phyloP scores from a whole-genome alignment of 805 yeast species.

The Saccharomycopsis capsularis region DNA sequence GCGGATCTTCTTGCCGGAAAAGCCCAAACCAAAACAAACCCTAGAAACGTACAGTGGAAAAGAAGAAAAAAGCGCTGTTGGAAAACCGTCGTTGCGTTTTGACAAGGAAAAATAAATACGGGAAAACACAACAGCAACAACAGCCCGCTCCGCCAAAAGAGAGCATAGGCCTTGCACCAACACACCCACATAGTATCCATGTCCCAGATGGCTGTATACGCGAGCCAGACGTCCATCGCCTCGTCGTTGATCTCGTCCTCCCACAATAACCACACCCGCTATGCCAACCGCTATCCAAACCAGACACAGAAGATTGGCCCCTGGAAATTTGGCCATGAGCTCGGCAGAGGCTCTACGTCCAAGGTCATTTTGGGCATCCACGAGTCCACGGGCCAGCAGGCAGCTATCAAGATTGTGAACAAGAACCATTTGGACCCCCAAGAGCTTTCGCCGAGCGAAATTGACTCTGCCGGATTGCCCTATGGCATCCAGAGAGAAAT shows the following conservation, averaged over 20 bases:
- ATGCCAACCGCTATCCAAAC: slow-evolving; percentile 36
- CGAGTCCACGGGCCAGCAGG: slow-evolving; percentile 59
- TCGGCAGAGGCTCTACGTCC: slow-evolving; percentile 81
- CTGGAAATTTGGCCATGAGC: slow-evolving; percentile 71
- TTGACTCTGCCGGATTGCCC: slow-evolving; percentile 62
- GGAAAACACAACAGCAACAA: no score
- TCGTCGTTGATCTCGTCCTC: slow-evolving; percentile 42
- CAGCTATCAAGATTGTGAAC: slow-evolving; percentile 79
- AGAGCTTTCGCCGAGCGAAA: slow-evolving; percentile 28
- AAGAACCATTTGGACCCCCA: slow-evolving; percentile 44
- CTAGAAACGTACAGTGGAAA: no score
- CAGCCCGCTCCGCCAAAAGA: no score
- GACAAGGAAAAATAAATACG: no score
- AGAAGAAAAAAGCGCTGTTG: no score
- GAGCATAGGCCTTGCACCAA: no score
- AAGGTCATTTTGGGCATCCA: slow-evolving; percentile 72
- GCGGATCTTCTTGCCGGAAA: no score
- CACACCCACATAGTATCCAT: no score
- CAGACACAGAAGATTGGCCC: slow-evolving; percentile 55
- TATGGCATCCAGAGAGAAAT: slow-evolving; percentile 97
- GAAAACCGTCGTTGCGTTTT: no score
- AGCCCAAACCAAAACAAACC: no score
- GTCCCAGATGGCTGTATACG: slow-evolving; percentile 16
- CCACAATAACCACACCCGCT: slow-evolving; percentile 29
- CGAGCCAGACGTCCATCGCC: slow-evolving; percentile 56